These are phyloP conservation scores for Colletotrichum caudatum DNA, from an alignment of 2,329 filamentous ascomycete genomes.

Conservation along the genomic window DNA sequence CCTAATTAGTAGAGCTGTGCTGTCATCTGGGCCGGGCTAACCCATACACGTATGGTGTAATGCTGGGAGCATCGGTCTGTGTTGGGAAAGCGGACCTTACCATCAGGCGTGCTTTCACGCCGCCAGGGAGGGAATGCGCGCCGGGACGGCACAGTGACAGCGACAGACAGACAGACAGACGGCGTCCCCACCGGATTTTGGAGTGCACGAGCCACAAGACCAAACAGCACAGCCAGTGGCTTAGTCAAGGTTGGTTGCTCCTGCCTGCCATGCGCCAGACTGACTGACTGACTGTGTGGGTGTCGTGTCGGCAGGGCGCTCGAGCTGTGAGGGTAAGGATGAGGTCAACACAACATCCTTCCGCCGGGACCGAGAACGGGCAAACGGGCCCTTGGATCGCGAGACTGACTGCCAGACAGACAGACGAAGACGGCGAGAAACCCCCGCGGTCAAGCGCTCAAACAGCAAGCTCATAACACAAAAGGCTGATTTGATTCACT, in stretches of 20 bases:
- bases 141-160: constrained; percentile 29
- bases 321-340: neutral
- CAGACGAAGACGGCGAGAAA: constrained; percentile 11
- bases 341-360: constrained; percentile 8
- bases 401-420: constrained; percentile 2
- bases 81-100: constrained; percentile 27
- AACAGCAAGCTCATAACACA: neutral
- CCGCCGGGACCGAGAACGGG: constrained; percentile 31
- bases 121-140: constrained; percentile 38
- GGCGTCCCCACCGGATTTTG: constrained; percentile 25
- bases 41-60: neutral
- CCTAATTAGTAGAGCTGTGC: constrained; percentile 18
- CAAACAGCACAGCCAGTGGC: constrained; percentile 32
- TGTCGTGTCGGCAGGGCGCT: neutral
- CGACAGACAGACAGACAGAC: constrained; percentile 13
- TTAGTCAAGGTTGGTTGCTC: constrained; percentile 11
- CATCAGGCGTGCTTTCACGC: constrained; percentile 26
- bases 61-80: constrained; percentile 14
- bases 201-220: constrained; percentile 32
- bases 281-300: neutral
- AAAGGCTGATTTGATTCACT: neutral
- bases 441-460: neutral
- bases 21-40: constrained; percentile 23
- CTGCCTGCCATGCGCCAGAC: neutral
- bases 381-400: neutral